Base-by-base conservation (phyloP, 2,329 filamentous ascomycete species). In the Xylariales sp. region DNA sequence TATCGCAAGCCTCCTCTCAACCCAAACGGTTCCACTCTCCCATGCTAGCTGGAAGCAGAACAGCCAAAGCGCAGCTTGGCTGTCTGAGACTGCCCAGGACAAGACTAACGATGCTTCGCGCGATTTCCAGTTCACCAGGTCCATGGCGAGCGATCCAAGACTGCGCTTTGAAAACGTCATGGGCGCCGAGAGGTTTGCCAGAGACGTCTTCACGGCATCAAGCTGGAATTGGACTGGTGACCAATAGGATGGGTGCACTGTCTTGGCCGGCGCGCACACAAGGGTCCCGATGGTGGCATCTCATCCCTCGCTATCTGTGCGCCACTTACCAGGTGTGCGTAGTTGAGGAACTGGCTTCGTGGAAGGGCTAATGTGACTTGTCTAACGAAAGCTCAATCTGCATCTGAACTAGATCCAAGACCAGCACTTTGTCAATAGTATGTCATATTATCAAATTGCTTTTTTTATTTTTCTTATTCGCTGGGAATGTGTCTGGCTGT, bases 191-290 rank as follows among this genome's bases (percentile, higher is more conserved):
- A 63, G 64, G 41, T 65, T 77, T 53, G 71, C 75, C 0, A 69
- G 62, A 41, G 60, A 58, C 6, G 54, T 82, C 5, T 82, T 82
- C 43, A 77, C 72, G 8, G 72, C 76, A 0, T 60, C 66, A 12
- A 62, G 59, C 36, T 82, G 78, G 78, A 66, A 80, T 46, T 82
- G 78, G 78, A 76, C 74, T 12, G 70, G 74, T 0, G 72, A 76
- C 44, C 46, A 64, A 8, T 59, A 57, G 33, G 46, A 5, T 15
- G n/a, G 8, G 28, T n/a, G n/a, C n/a, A n/a, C n/a, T n/a, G n/a
- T n/a, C n/a, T n/a, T n/a, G n/a, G n/a, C n/a, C n/a, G n/a, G n/a
- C n/a, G n/a, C n/a, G n/a, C n/a, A n/a, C n/a, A n/a, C n/a, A n/a
- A n/a, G n/a, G n/a, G n/a, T n/a, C n/a, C n/a, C n/a, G n/a, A n/a